Evolutionary conservation across 2,329 filamentous ascomycete genomes (phyloP), one percentile per base, ranked within the genome.

Genomic region (Talaromyces sp.): DNA sequence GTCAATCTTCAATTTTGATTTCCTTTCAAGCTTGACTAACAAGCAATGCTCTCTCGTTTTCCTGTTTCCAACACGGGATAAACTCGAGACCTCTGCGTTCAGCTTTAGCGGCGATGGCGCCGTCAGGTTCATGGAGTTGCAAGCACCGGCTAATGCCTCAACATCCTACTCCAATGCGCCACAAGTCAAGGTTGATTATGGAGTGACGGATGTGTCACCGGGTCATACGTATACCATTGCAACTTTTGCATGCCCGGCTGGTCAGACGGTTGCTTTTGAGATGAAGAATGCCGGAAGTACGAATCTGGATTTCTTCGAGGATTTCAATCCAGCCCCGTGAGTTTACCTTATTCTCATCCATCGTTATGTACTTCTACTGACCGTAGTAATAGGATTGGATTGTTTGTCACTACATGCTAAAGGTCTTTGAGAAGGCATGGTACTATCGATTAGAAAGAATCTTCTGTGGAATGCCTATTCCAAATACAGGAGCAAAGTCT

Each of bases 1-100:
- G 9, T 82, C 83, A 12, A 82, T 89, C 69, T 90, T 88, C 82
- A 88, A 88, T 78, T 90, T 90, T 75, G 86, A 88, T 69, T 83
- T 90, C 48, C 84, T 83, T 1, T 65, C 73, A 3, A 73, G 75
- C 5, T 81, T 85, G 67, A 68, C 77, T 8, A 84, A 83, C 67
- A 84, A 85, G 75, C 83, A 83, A 69, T 91, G 88, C 77, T 83
- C 80, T 61, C 77, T 90, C 8, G 77, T 86, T 62, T 90, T 90
- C 82, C 78, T 88, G 50, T 84, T 89, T 75, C 88, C 88, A 11
- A 67, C 77, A 58, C 73, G 84, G 65, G 69, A 78, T 16, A 74
- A 86, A 37, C 82, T 88, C n/a, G 75, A 85, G 73, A 87, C 85
- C 1, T 86, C 86, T 0, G 78, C 79, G 11, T 88, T 79, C 74